Conservation (phyloP, 768 basidiomycete species). For the Wakefieldia striispora region DNA sequence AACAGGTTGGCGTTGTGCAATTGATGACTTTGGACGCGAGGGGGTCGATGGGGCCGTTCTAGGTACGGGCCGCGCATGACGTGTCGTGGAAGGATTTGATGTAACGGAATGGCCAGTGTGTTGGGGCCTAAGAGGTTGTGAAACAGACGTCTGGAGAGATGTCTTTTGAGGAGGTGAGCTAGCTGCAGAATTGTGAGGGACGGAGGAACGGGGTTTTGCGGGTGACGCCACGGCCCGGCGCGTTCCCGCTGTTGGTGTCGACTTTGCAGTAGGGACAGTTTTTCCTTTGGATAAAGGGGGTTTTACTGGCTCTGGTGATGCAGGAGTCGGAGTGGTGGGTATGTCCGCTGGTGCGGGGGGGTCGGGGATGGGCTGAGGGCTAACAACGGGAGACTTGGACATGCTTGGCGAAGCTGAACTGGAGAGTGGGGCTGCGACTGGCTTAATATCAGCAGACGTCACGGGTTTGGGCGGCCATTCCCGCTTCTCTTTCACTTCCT, state of each 20-base stretch:
- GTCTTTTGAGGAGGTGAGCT: slow-evolving; percentile 29
- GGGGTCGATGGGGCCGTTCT: slow-evolving; percentile 32
- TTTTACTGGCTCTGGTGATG: slow-evolving; percentile 20
- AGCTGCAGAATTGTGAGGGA: slow-evolving; percentile 8
- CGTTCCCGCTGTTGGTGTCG: slow-evolving; percentile 22
- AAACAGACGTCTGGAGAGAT: slow-evolving; percentile 35
- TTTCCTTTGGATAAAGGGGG: slow-evolving; percentile 23
- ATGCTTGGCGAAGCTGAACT: slow-evolving; percentile 26
- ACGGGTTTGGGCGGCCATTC: slow-evolving; percentile 72
- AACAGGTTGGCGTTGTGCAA: slow-evolving; percentile 14
- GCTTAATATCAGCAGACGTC: slow-evolving; percentile 34
- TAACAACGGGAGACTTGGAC: slow-evolving; percentile 19
- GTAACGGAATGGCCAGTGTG: slow-evolving; percentile 42
- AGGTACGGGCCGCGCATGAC: slow-evolving; percentile 24
- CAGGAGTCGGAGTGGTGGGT: slow-evolving; percentile 21
- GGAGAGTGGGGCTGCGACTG: slow-evolving; percentile 35
- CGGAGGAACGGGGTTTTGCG: slow-evolving; percentile 30
- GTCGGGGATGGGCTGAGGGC: slow-evolving; percentile 31
- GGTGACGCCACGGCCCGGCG: slow-evolving; percentile 22
- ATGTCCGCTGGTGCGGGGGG: slow-evolving; percentile 16
- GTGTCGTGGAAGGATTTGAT: slow-evolving; percentile 31
- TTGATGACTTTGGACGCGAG: slow-evolving; percentile 38
- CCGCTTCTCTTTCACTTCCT: slow-evolving; percentile 65
- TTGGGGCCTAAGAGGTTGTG: slow-evolving; percentile 37
- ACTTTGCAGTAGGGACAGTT: slow-evolving; percentile 13